Conservation (phyloP, 352 stramenopile genomes). For the Globisporangium barbulae region DNA sequence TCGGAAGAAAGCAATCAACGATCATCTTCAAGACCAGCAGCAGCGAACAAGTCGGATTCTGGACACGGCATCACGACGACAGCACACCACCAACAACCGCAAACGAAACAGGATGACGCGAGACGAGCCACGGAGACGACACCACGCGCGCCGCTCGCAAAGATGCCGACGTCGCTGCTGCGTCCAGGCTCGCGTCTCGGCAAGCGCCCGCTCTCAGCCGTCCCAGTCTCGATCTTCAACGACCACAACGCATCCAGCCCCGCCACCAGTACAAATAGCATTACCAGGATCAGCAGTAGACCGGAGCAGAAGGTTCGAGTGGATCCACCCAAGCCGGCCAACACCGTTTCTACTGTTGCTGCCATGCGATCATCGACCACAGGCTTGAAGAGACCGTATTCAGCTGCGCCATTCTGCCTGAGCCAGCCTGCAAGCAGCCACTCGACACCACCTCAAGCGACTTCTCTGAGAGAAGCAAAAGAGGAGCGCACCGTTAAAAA, state of each 20-base stretch:
- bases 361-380: neutral
- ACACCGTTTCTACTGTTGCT: neutral
- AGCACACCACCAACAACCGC: constrained; percentile 13
- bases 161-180: constrained; percentile 11
- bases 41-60: neutral
- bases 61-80: too few species aligned
- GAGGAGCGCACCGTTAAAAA: neutral
- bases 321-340: neutral
- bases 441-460: neutral
- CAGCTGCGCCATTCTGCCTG: neutral
- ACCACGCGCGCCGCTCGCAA: neutral
- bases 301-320: neutral
- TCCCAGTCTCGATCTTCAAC: constrained; percentile 15
- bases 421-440: neutral
- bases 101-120: constrained; percentile 16
- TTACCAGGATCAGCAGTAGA: neutral
- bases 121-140: neutral
- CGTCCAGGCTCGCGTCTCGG: constrained; percentile 2
- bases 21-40: neutral
- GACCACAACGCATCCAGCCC: neutral
- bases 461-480: neutral
- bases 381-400: constrained; percentile 6
- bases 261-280: neutral
- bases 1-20: neutral
- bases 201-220: constrained; percentile 12